Evolutionary conservation across 2,329 filamentous ascomycete species (phyloP).

Genomic region (Bertia moriformis): DNA sequence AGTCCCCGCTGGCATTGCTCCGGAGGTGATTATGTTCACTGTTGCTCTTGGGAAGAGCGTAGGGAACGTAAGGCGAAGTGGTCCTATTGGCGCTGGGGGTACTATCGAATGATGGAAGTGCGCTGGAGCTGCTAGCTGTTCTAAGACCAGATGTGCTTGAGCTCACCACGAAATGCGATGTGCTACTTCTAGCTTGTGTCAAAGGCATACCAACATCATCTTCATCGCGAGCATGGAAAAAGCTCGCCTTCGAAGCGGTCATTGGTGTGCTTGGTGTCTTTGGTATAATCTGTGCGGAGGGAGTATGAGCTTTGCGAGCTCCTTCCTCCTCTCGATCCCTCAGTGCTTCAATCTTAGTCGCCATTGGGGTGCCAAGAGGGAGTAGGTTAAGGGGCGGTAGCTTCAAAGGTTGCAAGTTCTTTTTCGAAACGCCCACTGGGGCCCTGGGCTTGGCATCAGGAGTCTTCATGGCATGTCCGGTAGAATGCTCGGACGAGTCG

Average conservation of each 20-base stretch:
- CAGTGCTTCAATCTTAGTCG: conserved; percentile 66
- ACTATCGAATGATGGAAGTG: conserved; percentile 34
- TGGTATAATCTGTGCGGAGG: conserved; percentile 49
- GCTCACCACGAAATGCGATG: conserved; percentile 47
- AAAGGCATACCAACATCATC: conserved; percentile 49
- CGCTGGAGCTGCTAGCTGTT: conserved; percentile 24
- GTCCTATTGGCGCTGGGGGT: conserved; percentile 26
- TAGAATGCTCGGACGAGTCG: not conserved
- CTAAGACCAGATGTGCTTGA: conserved; percentile 18
- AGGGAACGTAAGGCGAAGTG: conserved; percentile 46
- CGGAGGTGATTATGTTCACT: conserved; percentile 26
- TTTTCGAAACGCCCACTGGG: conserved; percentile 33
- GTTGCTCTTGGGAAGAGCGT: conserved; percentile 35
- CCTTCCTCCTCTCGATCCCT: conserved; percentile 39
- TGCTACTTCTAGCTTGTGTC: conserved; percentile 42
- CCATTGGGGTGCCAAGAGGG: conserved; percentile 73
- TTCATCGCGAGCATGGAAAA: conserved; percentile 56
- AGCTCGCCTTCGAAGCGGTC: conserved; percentile 87
- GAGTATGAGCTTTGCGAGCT: conserved; percentile 48
- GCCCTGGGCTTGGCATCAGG: conserved; percentile 6
- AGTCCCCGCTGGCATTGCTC: conserved; percentile 35
- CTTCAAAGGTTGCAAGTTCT: conserved; percentile 68
- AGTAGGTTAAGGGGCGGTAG: conserved; percentile 79
- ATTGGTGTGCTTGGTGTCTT: conserved; percentile 94
- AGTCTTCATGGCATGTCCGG: conserved; percentile 8